Conservation (phyloP, 495 filamentous ascomycete genomes). For the Hyaloscypha variabilis region DNA sequence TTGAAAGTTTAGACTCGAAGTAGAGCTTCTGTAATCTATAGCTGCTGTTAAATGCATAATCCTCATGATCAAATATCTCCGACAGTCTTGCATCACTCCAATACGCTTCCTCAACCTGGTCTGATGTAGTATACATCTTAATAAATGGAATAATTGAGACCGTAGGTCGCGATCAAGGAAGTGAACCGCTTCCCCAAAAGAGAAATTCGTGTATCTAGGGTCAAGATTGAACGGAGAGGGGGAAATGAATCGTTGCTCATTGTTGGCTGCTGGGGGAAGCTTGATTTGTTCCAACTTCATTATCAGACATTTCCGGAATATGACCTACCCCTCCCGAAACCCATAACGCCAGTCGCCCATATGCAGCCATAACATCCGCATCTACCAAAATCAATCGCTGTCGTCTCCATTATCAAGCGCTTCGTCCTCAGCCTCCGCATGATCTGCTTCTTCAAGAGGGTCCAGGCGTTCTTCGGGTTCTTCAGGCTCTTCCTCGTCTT, state of each 20-base stretch:
- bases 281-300: not conserved
- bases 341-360: not conserved
- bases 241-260: too few species aligned
- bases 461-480: constrained; percentile 41
- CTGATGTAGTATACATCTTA: too few species aligned
- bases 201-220: too few species aligned
- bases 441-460: constrained; percentile 41
- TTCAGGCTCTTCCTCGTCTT: constrained; percentile 40
- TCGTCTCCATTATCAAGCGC: constrained; percentile 64
- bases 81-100: too few species aligned
- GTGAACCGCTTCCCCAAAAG: too few species aligned
- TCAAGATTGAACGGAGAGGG: too few species aligned
- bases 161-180: too few species aligned
- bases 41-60: too few species aligned
- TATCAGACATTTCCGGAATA: not conserved
- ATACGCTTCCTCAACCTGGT: too few species aligned
- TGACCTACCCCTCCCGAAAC: not conserved
- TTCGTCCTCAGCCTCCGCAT: constrained; percentile 60
- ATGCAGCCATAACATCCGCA: not conserved
- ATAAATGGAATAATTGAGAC: too few species aligned
- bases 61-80: too few species aligned
- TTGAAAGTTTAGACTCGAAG: constrained; percentile 17
- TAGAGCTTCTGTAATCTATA: too few species aligned
- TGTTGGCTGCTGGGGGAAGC: not conserved
- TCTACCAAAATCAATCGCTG: constrained; percentile 44